phyloP scores from a whole-genome alignment of 2,329 filamentous ascomycete species.

The Fusarium sp. region DNA sequence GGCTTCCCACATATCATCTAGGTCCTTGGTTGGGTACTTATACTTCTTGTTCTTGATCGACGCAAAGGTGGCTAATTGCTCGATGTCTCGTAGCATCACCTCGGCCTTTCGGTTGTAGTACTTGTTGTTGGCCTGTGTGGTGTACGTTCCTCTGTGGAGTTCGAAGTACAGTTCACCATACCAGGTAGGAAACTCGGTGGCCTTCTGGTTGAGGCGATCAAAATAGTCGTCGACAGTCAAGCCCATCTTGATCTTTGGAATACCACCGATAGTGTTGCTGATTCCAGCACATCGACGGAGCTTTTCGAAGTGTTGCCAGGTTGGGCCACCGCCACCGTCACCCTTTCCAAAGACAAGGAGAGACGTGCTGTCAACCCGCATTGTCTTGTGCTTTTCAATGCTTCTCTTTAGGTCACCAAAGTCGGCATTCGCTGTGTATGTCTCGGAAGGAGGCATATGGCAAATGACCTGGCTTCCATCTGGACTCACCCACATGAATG shows the following conservation, averaged over 20 bases:
- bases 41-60: conserved; percentile 79
- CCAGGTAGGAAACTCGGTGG: conserved; percentile 87
- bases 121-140: conserved; percentile 97
- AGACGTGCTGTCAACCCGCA: conserved; percentile 92
- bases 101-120: conserved; percentile 90
- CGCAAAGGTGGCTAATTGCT: conserved; percentile 87
- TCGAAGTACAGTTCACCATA: conserved; percentile 99
- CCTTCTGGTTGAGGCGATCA: conserved; percentile 83
- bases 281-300: conserved; percentile 91
- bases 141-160: conserved; percentile 96
- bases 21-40: conserved; percentile 92
- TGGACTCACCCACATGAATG: conserved; percentile 97
- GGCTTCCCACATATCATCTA: conserved; percentile 95
- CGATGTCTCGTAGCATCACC: conserved; percentile 85
- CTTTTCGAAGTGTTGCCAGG: conserved; percentile 94
- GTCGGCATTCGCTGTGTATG: conserved; percentile 93
- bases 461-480: conserved; percentile 97
- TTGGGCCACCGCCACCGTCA: conserved; percentile 94
- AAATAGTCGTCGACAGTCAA: conserved; percentile 96
- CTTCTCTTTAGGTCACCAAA: conserved; percentile 95
- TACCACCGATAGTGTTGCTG: conserved; percentile 81
- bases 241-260: conserved; percentile 91
- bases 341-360: conserved; percentile 96
- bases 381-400: conserved; percentile 90
- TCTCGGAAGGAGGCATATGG: conserved; percentile 96